Conservation (phyloP, 2,329 filamentous ascomycete species). For the Microsporum audouinii region DNA sequence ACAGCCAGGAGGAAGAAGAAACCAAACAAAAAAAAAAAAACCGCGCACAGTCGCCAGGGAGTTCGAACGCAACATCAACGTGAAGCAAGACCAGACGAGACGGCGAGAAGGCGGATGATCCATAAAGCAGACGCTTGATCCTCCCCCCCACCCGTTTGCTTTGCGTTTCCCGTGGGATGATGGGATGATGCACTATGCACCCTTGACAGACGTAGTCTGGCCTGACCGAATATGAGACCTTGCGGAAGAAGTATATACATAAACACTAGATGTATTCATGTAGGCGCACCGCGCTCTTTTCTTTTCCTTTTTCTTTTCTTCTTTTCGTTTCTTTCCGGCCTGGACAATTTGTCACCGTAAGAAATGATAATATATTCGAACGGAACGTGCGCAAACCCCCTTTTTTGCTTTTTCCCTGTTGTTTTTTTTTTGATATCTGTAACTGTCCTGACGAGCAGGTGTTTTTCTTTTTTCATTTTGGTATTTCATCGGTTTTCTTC, state of each 20-base stretch:
- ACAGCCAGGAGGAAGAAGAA: neutral
- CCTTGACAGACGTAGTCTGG: neutral
- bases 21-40: neutral
- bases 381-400: conserved; percentile 1
- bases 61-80: neutral
- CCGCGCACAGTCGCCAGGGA: neutral
- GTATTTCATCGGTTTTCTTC: neutral
- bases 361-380: neutral
- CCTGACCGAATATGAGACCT: neutral
- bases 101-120: neutral
- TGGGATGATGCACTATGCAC: neutral
- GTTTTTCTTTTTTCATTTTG: neutral
- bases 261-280: neutral
- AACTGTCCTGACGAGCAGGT: neutral
- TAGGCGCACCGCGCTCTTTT: neutral
- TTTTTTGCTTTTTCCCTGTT: neutral
- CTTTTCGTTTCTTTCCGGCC: neutral
- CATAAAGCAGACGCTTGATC: neutral
- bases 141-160: neutral
- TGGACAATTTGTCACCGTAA: neutral
- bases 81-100: neutral
- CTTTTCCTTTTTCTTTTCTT: neutral
- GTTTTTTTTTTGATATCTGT: neutral
- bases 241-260: neutral
- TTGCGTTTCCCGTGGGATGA: neutral